Evolutionary conservation across 306 rosid genomes (phyloP).

Genomic region (Dalbergia cochinchinensis): DNA sequence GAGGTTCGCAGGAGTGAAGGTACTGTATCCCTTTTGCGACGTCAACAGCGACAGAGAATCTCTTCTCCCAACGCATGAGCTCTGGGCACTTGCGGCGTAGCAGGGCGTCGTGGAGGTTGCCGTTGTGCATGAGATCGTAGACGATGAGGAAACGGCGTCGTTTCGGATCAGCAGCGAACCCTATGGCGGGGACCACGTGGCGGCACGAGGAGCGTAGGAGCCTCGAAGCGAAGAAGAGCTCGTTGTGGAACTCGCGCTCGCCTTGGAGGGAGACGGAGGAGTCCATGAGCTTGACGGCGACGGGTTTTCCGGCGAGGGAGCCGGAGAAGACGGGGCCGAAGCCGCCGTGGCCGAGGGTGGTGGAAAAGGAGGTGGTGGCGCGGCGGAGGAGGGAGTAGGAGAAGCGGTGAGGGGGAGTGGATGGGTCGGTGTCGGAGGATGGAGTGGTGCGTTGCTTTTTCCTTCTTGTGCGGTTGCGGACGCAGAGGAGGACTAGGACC

Average conservation of each 20-base stretch:
- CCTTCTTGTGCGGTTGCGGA: conserved; percentile 56
- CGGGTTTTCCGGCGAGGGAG: conserved; percentile 50
- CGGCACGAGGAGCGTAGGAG: conserved; percentile 50
- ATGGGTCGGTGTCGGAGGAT: conserved; percentile 58
- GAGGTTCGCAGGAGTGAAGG: conserved; percentile 82
- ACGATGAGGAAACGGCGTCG: conserved; percentile 78
- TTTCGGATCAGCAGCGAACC: conserved; percentile 77
- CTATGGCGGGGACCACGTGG: conserved; percentile 62
- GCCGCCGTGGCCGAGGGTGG: conserved; percentile 93
- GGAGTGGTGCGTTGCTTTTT: conserved; percentile 69
- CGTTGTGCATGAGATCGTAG: conserved; percentile 76
- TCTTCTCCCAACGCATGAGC: conserved; percentile 66
- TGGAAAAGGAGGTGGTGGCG: conserved; percentile 84
- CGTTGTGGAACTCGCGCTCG: conserved; percentile 97
- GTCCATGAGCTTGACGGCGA: conserved; percentile 96
- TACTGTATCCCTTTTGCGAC: conserved; percentile 67
- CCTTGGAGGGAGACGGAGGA: conserved; percentile 80
- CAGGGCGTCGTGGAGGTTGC: conserved; percentile 85
- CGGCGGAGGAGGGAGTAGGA: conserved; percentile 82
- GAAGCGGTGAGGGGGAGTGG: conserved; percentile 71
- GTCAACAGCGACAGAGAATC: conserved; percentile 59
- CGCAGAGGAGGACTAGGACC: conserved; percentile 61
- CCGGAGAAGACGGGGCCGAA: conserved; percentile 86
- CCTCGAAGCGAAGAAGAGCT: conserved; percentile 78
- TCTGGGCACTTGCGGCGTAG: conserved; percentile 62